phyloP scores from a whole-genome alignment of 805 yeast genomes.

The Naumovozyma dairenensis region DNA sequence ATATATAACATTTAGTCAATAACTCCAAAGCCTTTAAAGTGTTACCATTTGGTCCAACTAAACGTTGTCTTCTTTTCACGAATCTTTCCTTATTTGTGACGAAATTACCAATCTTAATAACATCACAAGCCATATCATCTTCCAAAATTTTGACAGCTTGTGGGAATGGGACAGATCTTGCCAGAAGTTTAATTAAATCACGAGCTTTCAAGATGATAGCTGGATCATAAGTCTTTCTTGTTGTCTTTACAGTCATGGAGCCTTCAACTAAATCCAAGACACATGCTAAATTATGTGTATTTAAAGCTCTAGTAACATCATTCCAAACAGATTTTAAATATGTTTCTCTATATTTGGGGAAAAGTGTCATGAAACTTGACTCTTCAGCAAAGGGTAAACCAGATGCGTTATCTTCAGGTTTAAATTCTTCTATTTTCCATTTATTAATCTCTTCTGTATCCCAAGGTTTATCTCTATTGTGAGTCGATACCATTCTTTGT shows the following conservation, averaged over 20 bases:
- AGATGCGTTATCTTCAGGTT: conserved; percentile 76
- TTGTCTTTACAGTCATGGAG: conserved; percentile 92
- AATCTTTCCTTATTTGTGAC: conserved; percentile 89
- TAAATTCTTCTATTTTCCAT: conserved; percentile 84
- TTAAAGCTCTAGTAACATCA: conserved; percentile 76
- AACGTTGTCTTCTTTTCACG: conserved; percentile 88
- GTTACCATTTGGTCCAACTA: conserved; percentile 95
- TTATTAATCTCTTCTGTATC: conserved; percentile 91
- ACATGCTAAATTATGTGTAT: conserved; percentile 68
- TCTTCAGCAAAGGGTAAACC: conserved; percentile 93
- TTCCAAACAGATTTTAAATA: conserved; percentile 87
- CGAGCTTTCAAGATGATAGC: conserved; percentile 88
- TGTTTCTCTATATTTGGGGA: conserved; percentile 92
- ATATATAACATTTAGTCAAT: conserved; percentile 86
- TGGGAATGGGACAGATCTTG: conserved; percentile 94
- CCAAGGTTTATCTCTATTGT: conserved; percentile 96
- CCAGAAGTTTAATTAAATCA: conserved; percentile 84
- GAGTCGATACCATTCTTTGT: conserved; percentile 80
- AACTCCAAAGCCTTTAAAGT: conserved; percentile 92
- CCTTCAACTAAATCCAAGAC: conserved; percentile 89
- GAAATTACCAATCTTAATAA: conserved; percentile 84
- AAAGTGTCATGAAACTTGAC: conserved; percentile 85
- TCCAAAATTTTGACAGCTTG: conserved; percentile 88
- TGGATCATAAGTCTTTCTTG: conserved; percentile 92
- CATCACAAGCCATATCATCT: conserved; percentile 92